A percentile compares a stretch with the other conserved stretches of the same genome.
Evolutionary conservation across 345 rosid species (phyloP).

Genomic region (Linum lewisii): DNA sequence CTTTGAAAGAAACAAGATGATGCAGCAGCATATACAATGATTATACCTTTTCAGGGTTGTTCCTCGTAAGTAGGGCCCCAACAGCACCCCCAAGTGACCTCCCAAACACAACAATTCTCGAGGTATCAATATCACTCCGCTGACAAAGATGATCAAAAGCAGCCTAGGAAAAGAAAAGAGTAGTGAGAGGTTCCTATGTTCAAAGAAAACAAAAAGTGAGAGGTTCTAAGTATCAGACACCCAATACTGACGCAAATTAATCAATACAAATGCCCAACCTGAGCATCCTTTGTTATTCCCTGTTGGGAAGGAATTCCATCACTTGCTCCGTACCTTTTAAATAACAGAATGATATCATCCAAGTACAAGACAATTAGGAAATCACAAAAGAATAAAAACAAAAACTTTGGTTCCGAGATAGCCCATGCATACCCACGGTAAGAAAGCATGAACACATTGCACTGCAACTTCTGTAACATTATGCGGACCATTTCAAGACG

Average conservation of each 20-base stretch:
- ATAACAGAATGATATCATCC: constrained; percentile 9
- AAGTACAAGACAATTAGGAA: constrained; percentile 3
- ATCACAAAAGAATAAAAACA: neutral
- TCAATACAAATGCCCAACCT: constrained; percentile 38
- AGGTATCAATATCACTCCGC: constrained; percentile 85
- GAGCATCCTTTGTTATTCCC: constrained; percentile 83
- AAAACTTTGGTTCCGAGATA: constrained; percentile 10
- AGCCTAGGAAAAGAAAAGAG: constrained; percentile 48
- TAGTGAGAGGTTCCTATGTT: neutral
- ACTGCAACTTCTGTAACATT: constrained; percentile 78
- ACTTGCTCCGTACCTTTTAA: constrained; percentile 77
- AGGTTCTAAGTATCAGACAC: constrained; percentile 11
- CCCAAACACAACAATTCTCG: constrained; percentile 87
- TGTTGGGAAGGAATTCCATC: constrained; percentile 95
- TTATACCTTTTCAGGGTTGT: constrained; percentile 83
- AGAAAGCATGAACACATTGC: constrained; percentile 98
- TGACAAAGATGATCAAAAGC: constrained; percentile 87
- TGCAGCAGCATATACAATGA: neutral
- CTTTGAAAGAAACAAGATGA: neutral
- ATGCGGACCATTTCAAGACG: constrained; percentile 90
- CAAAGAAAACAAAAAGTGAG: constrained; percentile 1
- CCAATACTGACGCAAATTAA: constrained; percentile 7
- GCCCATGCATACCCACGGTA: constrained; percentile 68
- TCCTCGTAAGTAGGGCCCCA: constrained; percentile 77
- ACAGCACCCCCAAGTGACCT: constrained; percentile 99